Evolutionary conservation across 2,329 filamentous ascomycete genomes (phyloP).

Genomic region (Cercospora citrullina): DNA sequence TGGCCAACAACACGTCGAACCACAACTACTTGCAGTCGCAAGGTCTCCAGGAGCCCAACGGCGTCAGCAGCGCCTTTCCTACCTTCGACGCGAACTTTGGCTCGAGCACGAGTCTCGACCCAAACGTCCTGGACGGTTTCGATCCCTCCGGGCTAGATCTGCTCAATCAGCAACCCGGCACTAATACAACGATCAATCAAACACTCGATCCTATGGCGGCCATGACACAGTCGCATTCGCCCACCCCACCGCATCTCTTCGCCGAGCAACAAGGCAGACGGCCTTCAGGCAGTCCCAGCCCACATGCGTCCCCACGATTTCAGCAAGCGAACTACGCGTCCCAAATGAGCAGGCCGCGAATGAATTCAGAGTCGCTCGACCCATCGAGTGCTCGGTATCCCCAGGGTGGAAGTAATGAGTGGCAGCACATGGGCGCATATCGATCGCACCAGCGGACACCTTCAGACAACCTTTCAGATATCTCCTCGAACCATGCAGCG

Average conservation of each 20-base stretch:
- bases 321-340: slow-evolving; percentile 48
- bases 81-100: slow-evolving; percentile 56
- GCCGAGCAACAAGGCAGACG: slow-evolving; percentile 52
- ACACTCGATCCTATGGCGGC: slow-evolving; percentile 54
- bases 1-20: slow-evolving; percentile 38
- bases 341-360: slow-evolving; percentile 58
- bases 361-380: slow-evolving; percentile 58
- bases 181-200: slow-evolving; percentile 44
- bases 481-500: slow-evolving; percentile 69
- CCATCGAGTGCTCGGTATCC: slow-evolving; percentile 61
- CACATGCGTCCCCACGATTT: slow-evolving; percentile 54
- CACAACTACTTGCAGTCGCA: slow-evolving; percentile 45
- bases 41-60: slow-evolving; percentile 42
- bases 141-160: slow-evolving; percentile 43
- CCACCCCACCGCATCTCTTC: slow-evolving; percentile 59
- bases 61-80: slow-evolving; percentile 55
- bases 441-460: slow-evolving; percentile 79
- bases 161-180: slow-evolving; percentile 40
- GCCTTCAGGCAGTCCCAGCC: slow-evolving; percentile 56
- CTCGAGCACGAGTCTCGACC: slow-evolving; percentile 58
- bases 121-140: slow-evolving; percentile 59
- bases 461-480: slow-evolving; percentile 84
- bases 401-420: slow-evolving; percentile 56
- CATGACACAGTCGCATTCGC: slow-evolving; percentile 51
- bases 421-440: slow-evolving; percentile 63